Evolutionary conservation across 495 filamentous ascomycete species (phyloP).

Genomic region (Jackrogersella minutella): DNA sequence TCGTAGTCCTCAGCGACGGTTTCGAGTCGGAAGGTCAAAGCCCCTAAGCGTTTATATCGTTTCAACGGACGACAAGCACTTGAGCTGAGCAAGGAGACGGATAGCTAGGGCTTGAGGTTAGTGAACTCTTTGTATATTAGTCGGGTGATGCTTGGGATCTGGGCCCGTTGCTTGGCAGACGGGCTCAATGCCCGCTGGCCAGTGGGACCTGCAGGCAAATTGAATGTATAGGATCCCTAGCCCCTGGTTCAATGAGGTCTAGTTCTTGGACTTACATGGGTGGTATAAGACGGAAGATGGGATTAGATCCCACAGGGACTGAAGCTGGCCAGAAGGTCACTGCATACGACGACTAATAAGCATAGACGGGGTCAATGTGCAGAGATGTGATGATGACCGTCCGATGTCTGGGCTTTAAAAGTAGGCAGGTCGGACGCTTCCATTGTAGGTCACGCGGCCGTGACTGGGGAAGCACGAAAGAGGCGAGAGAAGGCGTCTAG

Average conservation of each 20-base stretch:
- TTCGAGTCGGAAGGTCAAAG: not conserved
- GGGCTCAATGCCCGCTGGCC: constrained; percentile 18
- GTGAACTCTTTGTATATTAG: constrained; percentile 30
- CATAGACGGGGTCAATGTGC: constrained; percentile 22
- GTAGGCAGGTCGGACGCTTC: constrained; percentile 8
- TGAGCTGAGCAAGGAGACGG: constrained; percentile 11
- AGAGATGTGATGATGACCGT: constrained; percentile 5
- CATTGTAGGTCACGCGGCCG: constrained; percentile 13
- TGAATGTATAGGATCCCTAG: constrained; percentile 20
- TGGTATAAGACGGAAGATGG: constrained; percentile 13
- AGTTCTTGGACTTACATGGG: constrained; percentile 22
- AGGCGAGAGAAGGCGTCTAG: constrained; percentile 19
- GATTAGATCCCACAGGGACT: not conserved
- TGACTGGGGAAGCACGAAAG: constrained; percentile 9
- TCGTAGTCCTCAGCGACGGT: constrained; percentile 5
- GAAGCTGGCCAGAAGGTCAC: constrained; percentile 18
- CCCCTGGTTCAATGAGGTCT: constrained; percentile 9
- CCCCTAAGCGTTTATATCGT: not conserved
- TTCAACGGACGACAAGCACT: constrained; percentile 8
- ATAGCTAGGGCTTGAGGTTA: constrained; percentile 9
- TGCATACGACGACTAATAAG: constrained; percentile 22
- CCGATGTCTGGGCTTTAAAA: constrained; percentile 12
- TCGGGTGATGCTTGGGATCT: constrained; percentile 27
- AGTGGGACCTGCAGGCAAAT: constrained; percentile 34
- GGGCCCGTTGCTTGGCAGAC: constrained; percentile 25